A percentile compares a stretch with the other conserved stretches of the same genome.
These are phyloP conservation scores for Zangia roseola DNA, from an alignment of 768 basidiomycete species.

Conservation along the genomic window DNA sequence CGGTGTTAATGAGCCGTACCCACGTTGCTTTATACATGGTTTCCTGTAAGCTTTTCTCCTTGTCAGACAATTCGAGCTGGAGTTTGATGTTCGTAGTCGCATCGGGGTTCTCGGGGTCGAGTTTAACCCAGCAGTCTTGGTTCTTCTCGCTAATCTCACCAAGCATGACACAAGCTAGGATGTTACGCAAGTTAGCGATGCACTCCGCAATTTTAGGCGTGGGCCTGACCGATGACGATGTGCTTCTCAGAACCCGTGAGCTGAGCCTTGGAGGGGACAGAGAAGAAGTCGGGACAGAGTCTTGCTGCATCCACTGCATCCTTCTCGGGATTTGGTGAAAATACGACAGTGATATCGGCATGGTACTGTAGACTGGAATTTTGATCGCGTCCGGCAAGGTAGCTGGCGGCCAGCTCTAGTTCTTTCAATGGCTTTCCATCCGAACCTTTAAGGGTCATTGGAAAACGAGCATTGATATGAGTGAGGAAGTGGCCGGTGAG, in stretches of 20 bases:
- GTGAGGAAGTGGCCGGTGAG: slow-evolving; percentile 18
- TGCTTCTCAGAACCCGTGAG: slow-evolving; percentile 4
- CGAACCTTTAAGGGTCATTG: no score
- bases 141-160: slow-evolving; percentile 10
- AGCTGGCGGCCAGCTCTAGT: slow-evolving; percentile 4
- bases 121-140: neutral
- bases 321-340: slow-evolving; percentile 8
- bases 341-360: slow-evolving; percentile 9
- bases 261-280: slow-evolving; percentile 12
- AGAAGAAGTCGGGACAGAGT: slow-evolving; percentile 15
- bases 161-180: slow-evolving; percentile 5
- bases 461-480: slow-evolving; percentile 8
- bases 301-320: slow-evolving; percentile 14
- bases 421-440: no score
- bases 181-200: neutral
- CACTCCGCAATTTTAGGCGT: no score
- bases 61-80: slow-evolving; percentile 7
- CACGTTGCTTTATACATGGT: slow-evolving; percentile 13
- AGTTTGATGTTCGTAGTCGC: slow-evolving; percentile 10
- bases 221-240: slow-evolving; percentile 4
- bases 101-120: neutral
- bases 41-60: slow-evolving; percentile 3
- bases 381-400: slow-evolving; percentile 7
- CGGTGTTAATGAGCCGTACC: neutral
- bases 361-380: slow-evolving; percentile 4